phyloP scores from a whole-genome alignment of 2,329 filamentous ascomycete species.

The Phialocephala sp. region DNA sequence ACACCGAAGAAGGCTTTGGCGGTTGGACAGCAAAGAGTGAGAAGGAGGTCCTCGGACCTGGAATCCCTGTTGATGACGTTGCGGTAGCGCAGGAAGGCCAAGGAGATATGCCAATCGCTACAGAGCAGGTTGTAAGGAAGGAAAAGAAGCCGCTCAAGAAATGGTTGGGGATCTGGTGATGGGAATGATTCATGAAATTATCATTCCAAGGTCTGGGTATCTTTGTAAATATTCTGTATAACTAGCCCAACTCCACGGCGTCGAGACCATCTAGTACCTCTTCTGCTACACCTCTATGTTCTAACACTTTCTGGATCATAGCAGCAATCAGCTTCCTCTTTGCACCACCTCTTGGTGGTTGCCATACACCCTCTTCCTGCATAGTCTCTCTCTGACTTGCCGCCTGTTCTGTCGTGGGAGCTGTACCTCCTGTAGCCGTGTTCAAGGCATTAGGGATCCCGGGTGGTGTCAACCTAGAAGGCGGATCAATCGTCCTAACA shows the following conservation, averaged over 20 bases:
- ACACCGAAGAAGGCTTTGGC: slow-evolving; percentile 63
- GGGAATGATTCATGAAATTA: background rate
- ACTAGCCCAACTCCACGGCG: slow-evolving; percentile 69
- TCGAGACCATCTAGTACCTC: slow-evolving; percentile 86
- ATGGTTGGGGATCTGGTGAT: slow-evolving; percentile 83
- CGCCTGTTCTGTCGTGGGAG: slow-evolving; percentile 49
- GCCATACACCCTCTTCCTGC: slow-evolving; percentile 79
- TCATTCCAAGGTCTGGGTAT: slow-evolving; percentile 22
- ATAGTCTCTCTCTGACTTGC: slow-evolving; percentile 57
- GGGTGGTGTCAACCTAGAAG: slow-evolving; percentile 73
- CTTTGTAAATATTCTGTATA: slow-evolving; percentile 31
- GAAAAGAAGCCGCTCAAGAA: slow-evolving; percentile 70
- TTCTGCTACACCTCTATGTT: slow-evolving; percentile 79
- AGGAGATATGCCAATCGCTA: slow-evolving; percentile 46
- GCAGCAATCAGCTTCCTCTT: slow-evolving; percentile 74
- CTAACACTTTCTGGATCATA: slow-evolving; percentile 78
- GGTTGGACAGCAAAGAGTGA: slow-evolving; percentile 51
- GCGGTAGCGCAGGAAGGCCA: slow-evolving; percentile 29
- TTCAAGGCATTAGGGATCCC: slow-evolving; percentile 71
- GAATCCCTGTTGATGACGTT: slow-evolving; percentile 38
- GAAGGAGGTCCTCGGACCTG: slow-evolving; percentile 41
- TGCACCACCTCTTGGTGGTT: slow-evolving; percentile 81
- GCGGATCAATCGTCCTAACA: slow-evolving; percentile 76
- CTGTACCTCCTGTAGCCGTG: slow-evolving; percentile 53
- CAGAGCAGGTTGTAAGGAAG: slow-evolving; percentile 45